These are phyloP conservation scores for Monilinia polystroma DNA, from an alignment of 2,329 filamentous ascomycete species.

Conservation along the genomic window DNA sequence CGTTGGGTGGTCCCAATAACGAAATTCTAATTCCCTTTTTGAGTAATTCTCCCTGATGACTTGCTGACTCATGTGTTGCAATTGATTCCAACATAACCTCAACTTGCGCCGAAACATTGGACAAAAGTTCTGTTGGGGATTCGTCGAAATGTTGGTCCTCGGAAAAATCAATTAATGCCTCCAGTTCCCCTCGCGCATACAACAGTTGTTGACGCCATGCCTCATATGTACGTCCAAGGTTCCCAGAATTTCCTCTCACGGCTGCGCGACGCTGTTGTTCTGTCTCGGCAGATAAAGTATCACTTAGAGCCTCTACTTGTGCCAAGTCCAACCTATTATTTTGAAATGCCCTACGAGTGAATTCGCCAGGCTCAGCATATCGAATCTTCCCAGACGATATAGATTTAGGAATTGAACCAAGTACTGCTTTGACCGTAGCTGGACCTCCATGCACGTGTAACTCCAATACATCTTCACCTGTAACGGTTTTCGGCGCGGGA, in stretches of 20 bases:
- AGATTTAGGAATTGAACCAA: slow-evolving; percentile 69
- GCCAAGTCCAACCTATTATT: slow-evolving; percentile 83
- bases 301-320: slow-evolving; percentile 70
- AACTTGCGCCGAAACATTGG: slow-evolving; percentile 67
- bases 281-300: slow-evolving; percentile 68
- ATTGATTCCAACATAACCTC: slow-evolving; percentile 61
- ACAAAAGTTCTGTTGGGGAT: slow-evolving; percentile 68
- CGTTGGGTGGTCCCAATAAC: slow-evolving; percentile 87
- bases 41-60: slow-evolving; percentile 78
- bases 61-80: slow-evolving; percentile 68
- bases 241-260: slow-evolving; percentile 71
- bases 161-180: slow-evolving; percentile 94
- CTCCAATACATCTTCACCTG: slow-evolving; percentile 89
- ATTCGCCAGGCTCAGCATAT: slow-evolving; percentile 93
- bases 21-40: slow-evolving; percentile 83
- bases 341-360: slow-evolving; percentile 87
- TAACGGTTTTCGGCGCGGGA: slow-evolving; percentile 76
- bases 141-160: slow-evolving; percentile 98
- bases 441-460: slow-evolving; percentile 91
- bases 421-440: slow-evolving; percentile 83
- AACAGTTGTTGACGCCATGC: slow-evolving; percentile 75
- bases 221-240: slow-evolving; percentile 75
- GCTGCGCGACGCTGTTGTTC: slow-evolving; percentile 90
- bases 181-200: slow-evolving; percentile 82
- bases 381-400: slow-evolving; percentile 52